A percentile compares a stretch with the other conserved stretches of the same genome.
Evolutionary conservation across 306 rosid species (phyloP).

Genomic region (Ceratonia siliqua): DNA sequence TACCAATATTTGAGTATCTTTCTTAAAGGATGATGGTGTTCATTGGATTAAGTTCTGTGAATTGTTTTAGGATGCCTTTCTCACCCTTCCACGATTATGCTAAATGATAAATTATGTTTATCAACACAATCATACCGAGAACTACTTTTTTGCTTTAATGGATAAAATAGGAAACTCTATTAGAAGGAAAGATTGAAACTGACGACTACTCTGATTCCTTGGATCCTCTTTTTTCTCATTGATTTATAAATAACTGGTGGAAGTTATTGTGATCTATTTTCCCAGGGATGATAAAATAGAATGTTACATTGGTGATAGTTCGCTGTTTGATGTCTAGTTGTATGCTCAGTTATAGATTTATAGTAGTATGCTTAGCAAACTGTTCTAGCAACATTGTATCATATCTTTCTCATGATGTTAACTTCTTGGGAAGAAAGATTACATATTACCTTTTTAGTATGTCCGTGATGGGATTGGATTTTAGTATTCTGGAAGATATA

Average conservation of each 20-base stretch:
- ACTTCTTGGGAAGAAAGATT: background rate
- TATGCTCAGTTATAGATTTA: too few relatives aligned
- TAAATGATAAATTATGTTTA: background rate
- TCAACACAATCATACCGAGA: background rate
- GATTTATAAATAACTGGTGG: background rate
- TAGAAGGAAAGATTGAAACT: background rate
- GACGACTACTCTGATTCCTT: background rate
- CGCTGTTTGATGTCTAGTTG: background rate
- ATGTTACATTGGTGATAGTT: background rate
- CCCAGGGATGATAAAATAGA: background rate
- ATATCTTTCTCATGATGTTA: background rate
- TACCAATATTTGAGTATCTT: background rate
- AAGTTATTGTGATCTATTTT: background rate
- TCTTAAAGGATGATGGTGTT: constrained; percentile 9
- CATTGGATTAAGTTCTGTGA: background rate
- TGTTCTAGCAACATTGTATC: background rate
- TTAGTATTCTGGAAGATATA: background rate
- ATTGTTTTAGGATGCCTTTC: background rate
- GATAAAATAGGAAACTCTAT: background rate
- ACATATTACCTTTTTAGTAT: background rate
- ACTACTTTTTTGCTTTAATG: background rate
- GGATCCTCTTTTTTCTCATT: background rate
- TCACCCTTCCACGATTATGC: background rate
- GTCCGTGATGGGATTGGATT: background rate
- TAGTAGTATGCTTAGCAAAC: background rate